phyloP scores from a whole-genome alignment of 2,329 filamentous ascomycete genomes.

The Pseudovirgaria hyperparasitica region DNA sequence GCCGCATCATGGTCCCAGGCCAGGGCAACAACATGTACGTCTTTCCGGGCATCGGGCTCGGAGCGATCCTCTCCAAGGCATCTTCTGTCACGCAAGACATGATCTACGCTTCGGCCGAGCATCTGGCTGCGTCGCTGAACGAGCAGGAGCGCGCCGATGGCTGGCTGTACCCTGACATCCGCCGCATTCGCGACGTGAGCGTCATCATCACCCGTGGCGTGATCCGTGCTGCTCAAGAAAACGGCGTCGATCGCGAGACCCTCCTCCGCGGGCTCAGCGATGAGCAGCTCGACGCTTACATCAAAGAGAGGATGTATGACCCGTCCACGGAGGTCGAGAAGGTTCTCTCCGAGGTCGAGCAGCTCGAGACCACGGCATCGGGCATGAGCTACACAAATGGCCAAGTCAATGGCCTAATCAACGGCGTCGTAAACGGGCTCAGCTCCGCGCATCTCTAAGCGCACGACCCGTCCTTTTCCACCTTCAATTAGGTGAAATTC shows the following conservation, averaged over 20 bases:
- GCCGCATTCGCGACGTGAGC: slow-evolving; percentile 83
- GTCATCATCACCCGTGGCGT: slow-evolving; percentile 79
- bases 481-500: too few relatives aligned
- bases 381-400: slow-evolving; percentile 7
- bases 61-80: slow-evolving; percentile 82
- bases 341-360: slow-evolving; percentile 24
- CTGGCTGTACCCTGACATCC: slow-evolving; percentile 82
- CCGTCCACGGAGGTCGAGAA: slow-evolving; percentile 33
- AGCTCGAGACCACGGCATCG: slow-evolving; percentile 14
- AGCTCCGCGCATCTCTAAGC: too few relatives aligned
- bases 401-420: slow-evolving; percentile 5
- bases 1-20: slow-evolving; percentile 35
- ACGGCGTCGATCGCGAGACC: slow-evolving; percentile 44
- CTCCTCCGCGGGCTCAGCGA: slow-evolving; percentile 55
- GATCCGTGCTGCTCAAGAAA: slow-evolving; percentile 79
- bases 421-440: too few relatives aligned
- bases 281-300: slow-evolving; percentile 57
- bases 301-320: slow-evolving; percentile 38
- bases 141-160: slow-evolving; percentile 70
- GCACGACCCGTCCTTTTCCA: too few relatives aligned
- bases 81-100: slow-evolving; percentile 82
- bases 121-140: slow-evolving; percentile 66
- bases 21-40: slow-evolving; percentile 78
- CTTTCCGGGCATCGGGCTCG: slow-evolving; percentile 91
- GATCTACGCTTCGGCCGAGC: slow-evolving; percentile 87